Conservation (phyloP, 1,284 basidiomycete genomes). For the Cutaneotrichosporon daszewskae region DNA sequence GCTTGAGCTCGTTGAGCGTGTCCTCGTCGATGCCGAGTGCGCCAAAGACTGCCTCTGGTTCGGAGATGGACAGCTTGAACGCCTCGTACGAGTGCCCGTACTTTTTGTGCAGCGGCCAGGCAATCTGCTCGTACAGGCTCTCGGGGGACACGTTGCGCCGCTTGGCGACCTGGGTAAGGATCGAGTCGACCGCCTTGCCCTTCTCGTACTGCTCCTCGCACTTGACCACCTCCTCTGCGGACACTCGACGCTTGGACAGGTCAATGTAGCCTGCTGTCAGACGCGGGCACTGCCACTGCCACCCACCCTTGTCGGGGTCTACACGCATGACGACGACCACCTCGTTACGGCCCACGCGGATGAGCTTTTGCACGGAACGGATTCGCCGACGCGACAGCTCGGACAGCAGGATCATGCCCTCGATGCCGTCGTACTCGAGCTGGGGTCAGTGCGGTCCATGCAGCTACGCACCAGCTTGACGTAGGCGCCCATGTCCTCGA, state of each 20-base stretch:
- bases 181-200: conserved; percentile 88
- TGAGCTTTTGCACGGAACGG: conserved; percentile 95
- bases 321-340: conserved; percentile 97
- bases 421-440: conserved; percentile 98
- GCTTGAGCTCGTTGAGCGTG: conserved; percentile 62
- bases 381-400: conserved; percentile 96
- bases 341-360: conserved; percentile 95
- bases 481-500: conserved; percentile 99
- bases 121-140: conserved; percentile 80
- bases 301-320: conserved; percentile 95
- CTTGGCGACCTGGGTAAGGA: conserved; percentile 88
- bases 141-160: conserved; percentile 57
- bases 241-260: conserved; percentile 97
- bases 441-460: conserved; percentile 40
- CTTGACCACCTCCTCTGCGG: conserved; percentile 95
- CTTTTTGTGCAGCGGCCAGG: conserved; percentile 86
- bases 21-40: conserved; percentile 58
- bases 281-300: neutral
- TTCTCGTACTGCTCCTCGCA: conserved; percentile 98
- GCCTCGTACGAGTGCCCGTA: conserved; percentile 97
- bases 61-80: conserved; percentile 92
- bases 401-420: conserved; percentile 98
- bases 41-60: conserved; percentile 78
- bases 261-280: conserved; percentile 82
- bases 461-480: conserved; percentile 77